Percentiles rank a stretch among this genome's conserved stretches.
Conservation (phyloP, 371 early-diverging fungal species). For the Mortierella sp. region DNA sequence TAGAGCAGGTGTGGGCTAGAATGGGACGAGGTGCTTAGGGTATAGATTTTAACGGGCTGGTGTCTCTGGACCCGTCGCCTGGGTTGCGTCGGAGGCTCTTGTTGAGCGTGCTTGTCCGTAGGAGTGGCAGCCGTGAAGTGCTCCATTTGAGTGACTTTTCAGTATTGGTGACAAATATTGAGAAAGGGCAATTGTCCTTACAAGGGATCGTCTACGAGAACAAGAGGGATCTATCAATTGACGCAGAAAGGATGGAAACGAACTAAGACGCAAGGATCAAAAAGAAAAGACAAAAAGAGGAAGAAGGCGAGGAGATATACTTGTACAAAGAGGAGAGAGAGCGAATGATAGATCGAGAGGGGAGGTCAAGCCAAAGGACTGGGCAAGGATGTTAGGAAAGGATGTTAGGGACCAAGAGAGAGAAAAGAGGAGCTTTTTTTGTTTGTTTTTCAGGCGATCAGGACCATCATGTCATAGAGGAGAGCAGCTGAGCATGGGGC, state of each 20-base stretch:
- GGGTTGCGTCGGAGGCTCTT: background rate
- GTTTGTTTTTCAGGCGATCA: background rate
- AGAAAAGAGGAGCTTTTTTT: background rate
- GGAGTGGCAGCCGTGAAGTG: too few relatives aligned
- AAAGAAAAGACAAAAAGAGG: too few relatives aligned
- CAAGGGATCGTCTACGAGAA: too few relatives aligned
- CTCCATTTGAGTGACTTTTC: too few relatives aligned
- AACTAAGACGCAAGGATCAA: too few relatives aligned
- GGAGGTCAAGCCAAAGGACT: too few relatives aligned
- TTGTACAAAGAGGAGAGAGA: too few relatives aligned
- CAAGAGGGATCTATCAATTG: too few relatives aligned
- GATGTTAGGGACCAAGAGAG: background rate
- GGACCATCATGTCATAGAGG: background rate
- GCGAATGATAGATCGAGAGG: too few relatives aligned
- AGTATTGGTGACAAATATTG: too few relatives aligned
- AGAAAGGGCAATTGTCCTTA: background rate
- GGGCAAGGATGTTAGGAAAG: background rate
- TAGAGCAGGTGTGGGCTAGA: background rate
- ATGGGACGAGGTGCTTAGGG: slow-evolving; percentile 22
- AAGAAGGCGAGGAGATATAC: background rate
- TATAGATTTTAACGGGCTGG: slow-evolving; percentile 34
- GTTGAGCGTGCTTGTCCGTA: slow-evolving; percentile 3
- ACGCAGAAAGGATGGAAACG: too few relatives aligned
- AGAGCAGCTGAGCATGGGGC: slow-evolving; percentile 36
- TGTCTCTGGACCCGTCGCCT: slow-evolving; percentile 10